phyloP scores from a whole-genome alignment of 306 rosid species.

The Pyrus pyrifolia region DNA sequence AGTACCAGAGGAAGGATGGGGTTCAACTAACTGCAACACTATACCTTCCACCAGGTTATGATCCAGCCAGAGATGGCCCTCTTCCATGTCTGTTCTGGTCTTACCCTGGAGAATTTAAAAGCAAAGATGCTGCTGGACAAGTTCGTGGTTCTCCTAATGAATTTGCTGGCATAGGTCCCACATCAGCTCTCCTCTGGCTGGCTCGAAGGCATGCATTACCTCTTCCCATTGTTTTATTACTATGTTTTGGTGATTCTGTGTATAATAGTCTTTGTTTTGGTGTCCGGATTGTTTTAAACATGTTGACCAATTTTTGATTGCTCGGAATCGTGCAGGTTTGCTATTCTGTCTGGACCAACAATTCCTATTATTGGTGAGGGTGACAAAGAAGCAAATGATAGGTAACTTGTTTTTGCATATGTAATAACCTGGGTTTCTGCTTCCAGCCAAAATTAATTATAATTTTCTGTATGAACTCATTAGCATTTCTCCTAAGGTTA shows the following conservation, averaged over 20 bases:
- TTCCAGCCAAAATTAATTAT: not conserved
- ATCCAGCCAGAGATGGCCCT: slow-evolving; percentile 84
- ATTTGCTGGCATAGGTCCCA: slow-evolving; percentile 93
- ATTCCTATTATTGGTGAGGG: slow-evolving; percentile 98
- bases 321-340: slow-evolving; percentile 65
- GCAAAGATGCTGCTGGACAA: slow-evolving; percentile 99
- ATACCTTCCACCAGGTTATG: slow-evolving; percentile 89
- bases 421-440: slow-evolving; percentile 7
- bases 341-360: slow-evolving; percentile 91
- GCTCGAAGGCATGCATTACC: slow-evolving; percentile 61
- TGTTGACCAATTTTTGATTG: slow-evolving; percentile 25
- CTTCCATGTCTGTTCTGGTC: slow-evolving; percentile 98
- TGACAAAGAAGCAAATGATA: slow-evolving; percentile 87
- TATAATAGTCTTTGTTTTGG: not conserved
- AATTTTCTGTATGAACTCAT: not conserved
- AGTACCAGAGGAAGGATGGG: slow-evolving; percentile 95
- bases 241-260: not conserved
- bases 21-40: slow-evolving; percentile 95
- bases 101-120: slow-evolving; percentile 96
- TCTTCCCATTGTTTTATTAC: slow-evolving; percentile 18
- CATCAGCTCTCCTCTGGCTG: slow-evolving; percentile 96
- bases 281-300: slow-evolving; percentile 6
- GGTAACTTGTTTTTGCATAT: slow-evolving; percentile 36
- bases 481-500: not conserved
- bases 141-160: slow-evolving; percentile 99